Evolutionary conservation across 208 protist genomes (phyloP).

Genomic region (Wallacemonas rigidus): DNA sequence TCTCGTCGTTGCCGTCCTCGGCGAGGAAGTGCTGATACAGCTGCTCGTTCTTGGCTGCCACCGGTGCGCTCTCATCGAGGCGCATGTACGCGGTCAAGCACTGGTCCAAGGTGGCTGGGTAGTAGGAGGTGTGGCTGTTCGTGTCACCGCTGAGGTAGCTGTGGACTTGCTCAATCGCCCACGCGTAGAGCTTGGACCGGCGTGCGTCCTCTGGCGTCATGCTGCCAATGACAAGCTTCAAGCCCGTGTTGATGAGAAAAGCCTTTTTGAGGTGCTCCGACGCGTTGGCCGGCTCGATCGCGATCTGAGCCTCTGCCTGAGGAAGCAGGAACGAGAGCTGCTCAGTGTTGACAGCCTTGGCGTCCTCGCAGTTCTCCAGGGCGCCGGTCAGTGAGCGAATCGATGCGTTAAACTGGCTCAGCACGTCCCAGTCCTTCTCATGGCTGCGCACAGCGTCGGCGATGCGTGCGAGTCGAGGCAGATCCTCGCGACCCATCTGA

Average conservation of each 20-base stretch:
- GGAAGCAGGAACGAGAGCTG: constrained; percentile 40
- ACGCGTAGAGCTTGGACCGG: constrained; percentile 39
- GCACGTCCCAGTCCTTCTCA: constrained; percentile 58
- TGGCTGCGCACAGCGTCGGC: constrained; percentile 34
- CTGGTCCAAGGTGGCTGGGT: constrained; percentile 43
- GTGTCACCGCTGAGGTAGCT: constrained; percentile 40
- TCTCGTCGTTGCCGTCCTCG: constrained; percentile 73
- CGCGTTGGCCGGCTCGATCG: constrained; percentile 18
- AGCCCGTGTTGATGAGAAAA: constrained; percentile 40
- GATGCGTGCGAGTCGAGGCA: constrained; percentile 46
- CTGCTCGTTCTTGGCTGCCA: constrained; percentile 28
- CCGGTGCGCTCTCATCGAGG: constrained; percentile 25
- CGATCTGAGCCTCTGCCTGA: constrained; percentile 25
- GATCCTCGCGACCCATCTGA: constrained; percentile 76
- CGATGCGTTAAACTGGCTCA: constrained; percentile 47
- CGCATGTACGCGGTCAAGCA: constrained; percentile 54
- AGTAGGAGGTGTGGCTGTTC: constrained; percentile 30
- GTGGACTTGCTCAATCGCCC: constrained; percentile 60
- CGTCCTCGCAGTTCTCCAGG: constrained; percentile 41
- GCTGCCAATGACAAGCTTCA: constrained; percentile 22
- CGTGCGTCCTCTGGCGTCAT: constrained; percentile 23
- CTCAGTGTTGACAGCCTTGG: constrained; percentile 22
- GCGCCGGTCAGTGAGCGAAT: constrained; percentile 42
- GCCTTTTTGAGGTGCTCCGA: constrained; percentile 31
- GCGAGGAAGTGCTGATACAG: constrained; percentile 56